Evolutionary conservation across 164 flowering plant genomes (phyloP), one percentile per base, ranked within the genome.

Genomic region (Magnolia kwangsiensis): DNA sequence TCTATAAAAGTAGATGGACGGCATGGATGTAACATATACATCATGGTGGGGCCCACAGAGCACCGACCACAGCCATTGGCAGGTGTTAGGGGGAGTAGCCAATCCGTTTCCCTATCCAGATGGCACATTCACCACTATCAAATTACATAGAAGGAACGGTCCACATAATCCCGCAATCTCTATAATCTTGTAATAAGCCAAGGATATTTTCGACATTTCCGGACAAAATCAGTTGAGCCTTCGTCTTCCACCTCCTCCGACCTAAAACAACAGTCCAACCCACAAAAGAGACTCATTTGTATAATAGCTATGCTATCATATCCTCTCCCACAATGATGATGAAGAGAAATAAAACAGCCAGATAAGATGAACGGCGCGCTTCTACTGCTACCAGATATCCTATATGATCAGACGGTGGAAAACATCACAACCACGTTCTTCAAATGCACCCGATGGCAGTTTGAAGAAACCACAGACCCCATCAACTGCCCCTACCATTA

Each of bases 391-490:
- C 18, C 61, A 55, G 13, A 11, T 11, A 11, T 55, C 61, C 61
- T 73, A 51, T 75, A 74, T 23, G 81, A 81, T 74, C 75, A 81
- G 84, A 78, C 67, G n/a, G 49, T 50, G 31, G 83, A 80, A 72
- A 84, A 83, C 72, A 45, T 83, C 75, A 81, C 70, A 14, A 67
- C 72, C 2, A 75, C 84, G 19, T 87, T 88, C 85, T 83, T 84
- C 87, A 87, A 86, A 66, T 88, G 91, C 69, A 69, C 77, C 45
- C 81, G 83, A 78, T 88, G 89, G 90, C 90, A 88, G 66, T 75
- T 82, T 0, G 90, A 88, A 79, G 88, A 87, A 69, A 88, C 90
- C 63, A 50, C 85, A 74, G 90, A 88, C 77, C 87, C 86, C 23
- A 45, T 82, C 70, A 69, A 72, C 79, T 88, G 91, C 80, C 89